Percentiles rank a stretch among this genome's conserved stretches.
These are phyloP conservation scores for Albatrellus sp. DNA, from an alignment of 1,284 basidiomycete species.

Conservation along the genomic window DNA sequence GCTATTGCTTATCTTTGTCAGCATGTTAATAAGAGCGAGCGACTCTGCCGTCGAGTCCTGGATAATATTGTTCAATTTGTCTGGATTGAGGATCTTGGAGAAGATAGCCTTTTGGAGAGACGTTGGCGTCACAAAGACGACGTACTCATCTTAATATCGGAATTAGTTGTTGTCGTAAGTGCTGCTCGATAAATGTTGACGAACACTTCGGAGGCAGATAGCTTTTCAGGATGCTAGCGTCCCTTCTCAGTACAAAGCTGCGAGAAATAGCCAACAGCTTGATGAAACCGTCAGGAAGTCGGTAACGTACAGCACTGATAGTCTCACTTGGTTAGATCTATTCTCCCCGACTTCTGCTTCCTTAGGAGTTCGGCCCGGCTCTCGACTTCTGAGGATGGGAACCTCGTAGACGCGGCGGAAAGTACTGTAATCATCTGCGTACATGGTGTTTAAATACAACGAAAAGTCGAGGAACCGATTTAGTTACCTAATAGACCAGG, in stretches of 20 bases:
- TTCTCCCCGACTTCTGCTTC: slow-evolving; percentile 69
- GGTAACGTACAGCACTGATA: not conserved
- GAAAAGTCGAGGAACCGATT: slow-evolving; percentile 11
- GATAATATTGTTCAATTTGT: slow-evolving; percentile 51
- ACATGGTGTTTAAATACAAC: slow-evolving; percentile 4
- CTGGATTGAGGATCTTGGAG: slow-evolving; percentile 57
- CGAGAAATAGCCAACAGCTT: slow-evolving; percentile 70
- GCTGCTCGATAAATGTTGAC: slow-evolving; percentile 16
- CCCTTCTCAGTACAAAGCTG: slow-evolving; percentile 85
- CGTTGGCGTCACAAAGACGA: slow-evolving; percentile 84
- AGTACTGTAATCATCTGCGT: slow-evolving; percentile 53
- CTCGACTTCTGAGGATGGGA: slow-evolving; percentile 82
- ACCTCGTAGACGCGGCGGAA: slow-evolving; percentile 79
- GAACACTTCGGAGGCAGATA: slow-evolving; percentile 86
- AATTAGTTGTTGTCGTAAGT: not conserved
- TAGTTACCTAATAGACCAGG: slow-evolving; percentile 70
- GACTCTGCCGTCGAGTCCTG: slow-evolving; percentile 66
- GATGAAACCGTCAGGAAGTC: not conserved
- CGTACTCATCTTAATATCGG: slow-evolving; percentile 71
- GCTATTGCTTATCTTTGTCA: slow-evolving; percentile 90
- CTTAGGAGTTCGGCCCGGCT: slow-evolving; percentile 60
- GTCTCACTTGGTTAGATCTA: slow-evolving; percentile 53
- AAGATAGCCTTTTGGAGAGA: slow-evolving; percentile 76
- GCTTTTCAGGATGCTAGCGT: slow-evolving; percentile 69
- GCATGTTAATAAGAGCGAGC: slow-evolving; percentile 67